These are phyloP conservation scores for Phytophthora pisi DNA, from an alignment of 352 stramenopile genomes.

Conservation along the genomic window DNA sequence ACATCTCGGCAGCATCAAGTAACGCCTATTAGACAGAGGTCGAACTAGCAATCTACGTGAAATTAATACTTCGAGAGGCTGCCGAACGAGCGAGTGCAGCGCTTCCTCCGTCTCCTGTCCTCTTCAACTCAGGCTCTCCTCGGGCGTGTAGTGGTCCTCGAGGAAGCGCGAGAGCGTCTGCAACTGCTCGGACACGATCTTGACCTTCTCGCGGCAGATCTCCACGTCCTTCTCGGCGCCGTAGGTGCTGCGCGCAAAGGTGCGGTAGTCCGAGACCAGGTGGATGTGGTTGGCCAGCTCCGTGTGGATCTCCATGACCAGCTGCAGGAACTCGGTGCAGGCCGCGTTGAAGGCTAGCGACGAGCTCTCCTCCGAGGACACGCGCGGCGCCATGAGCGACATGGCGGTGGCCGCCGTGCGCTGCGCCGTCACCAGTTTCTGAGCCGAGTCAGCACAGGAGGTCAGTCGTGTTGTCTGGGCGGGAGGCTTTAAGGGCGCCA, in stretches of 20 bases:
- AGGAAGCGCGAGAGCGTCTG: slow-evolving; percentile 77
- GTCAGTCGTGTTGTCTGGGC: not conserved
- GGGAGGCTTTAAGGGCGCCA: too few relatives aligned
- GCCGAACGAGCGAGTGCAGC: not conserved
- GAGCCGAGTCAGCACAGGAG: not conserved
- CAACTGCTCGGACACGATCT: slow-evolving; percentile 80
- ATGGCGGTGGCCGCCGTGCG: slow-evolving; percentile 72
- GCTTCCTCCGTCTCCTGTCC: not conserved
- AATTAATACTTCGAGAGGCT: slow-evolving; percentile 21
- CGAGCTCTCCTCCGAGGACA: slow-evolving; percentile 68
- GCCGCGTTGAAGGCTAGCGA: slow-evolving; percentile 77
- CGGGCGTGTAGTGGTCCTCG: slow-evolving; percentile 72
- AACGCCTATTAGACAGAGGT: slow-evolving; percentile 3
- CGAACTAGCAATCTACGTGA: slow-evolving; percentile 23
- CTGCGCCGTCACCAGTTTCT: slow-evolving; percentile 85
- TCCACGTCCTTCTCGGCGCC: slow-evolving; percentile 83
- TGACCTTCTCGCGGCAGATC: slow-evolving; percentile 79
- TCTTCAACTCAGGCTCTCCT: slow-evolving; percentile 48
- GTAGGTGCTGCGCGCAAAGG: slow-evolving; percentile 83
- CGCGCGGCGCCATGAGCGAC: slow-evolving; percentile 65
- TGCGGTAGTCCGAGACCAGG: slow-evolving; percentile 86
- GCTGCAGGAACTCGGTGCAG: slow-evolving; percentile 86
- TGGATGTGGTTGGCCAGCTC: slow-evolving; percentile 86
- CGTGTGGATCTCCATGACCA: slow-evolving; percentile 86
- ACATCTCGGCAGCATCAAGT: slow-evolving; percentile 4